Evolutionary conservation across 192 early-diverging fungal genomes (phyloP).

Genomic region (Haplosporangium gracile): DNA sequence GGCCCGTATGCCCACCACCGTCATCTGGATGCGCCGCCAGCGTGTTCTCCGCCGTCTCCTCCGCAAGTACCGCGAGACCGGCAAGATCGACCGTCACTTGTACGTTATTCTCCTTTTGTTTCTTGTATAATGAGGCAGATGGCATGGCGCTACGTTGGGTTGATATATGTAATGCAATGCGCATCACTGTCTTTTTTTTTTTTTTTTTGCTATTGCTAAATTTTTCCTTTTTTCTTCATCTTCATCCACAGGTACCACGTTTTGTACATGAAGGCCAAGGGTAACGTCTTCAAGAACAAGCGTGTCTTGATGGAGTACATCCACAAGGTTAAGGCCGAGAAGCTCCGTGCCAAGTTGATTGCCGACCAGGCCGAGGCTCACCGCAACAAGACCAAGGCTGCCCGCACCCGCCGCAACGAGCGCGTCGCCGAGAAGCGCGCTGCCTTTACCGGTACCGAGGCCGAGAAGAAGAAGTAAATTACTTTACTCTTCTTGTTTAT

Average conservation of each 20-base stretch:
- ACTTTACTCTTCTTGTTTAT: neutral
- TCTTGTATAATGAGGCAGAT: too few species aligned
- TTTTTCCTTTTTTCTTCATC: neutral
- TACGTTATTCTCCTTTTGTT: neutral
- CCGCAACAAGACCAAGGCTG: slow-evolving; percentile 93
- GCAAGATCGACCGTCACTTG: slow-evolving; percentile 98
- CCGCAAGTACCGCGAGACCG: slow-evolving; percentile 96
- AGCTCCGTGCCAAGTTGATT: slow-evolving; percentile 89
- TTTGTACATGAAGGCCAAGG: slow-evolving; percentile 97
- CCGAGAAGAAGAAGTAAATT: slow-evolving; percentile 51
- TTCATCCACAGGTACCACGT: slow-evolving; percentile 73
- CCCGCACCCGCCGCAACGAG: slow-evolving; percentile 89
- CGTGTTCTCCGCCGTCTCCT: slow-evolving; percentile 94
- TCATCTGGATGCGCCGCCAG: slow-evolving; percentile 98
- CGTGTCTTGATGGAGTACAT: slow-evolving; percentile 99
- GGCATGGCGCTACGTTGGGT: too few species aligned
- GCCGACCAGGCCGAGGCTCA: slow-evolving; percentile 97
- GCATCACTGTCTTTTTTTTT: neutral
- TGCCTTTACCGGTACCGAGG: slow-evolving; percentile 66
- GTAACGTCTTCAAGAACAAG: slow-evolving; percentile 99
- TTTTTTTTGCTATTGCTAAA: neutral
- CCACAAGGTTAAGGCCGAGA: slow-evolving; percentile 99
- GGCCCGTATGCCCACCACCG: slow-evolving; percentile 95
- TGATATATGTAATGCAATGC: too few species aligned
- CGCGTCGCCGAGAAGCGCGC: slow-evolving; percentile 93